Evolutionary conservation across 331 rosid species (phyloP).

Genomic region (Erythrophleum ivorense): DNA sequence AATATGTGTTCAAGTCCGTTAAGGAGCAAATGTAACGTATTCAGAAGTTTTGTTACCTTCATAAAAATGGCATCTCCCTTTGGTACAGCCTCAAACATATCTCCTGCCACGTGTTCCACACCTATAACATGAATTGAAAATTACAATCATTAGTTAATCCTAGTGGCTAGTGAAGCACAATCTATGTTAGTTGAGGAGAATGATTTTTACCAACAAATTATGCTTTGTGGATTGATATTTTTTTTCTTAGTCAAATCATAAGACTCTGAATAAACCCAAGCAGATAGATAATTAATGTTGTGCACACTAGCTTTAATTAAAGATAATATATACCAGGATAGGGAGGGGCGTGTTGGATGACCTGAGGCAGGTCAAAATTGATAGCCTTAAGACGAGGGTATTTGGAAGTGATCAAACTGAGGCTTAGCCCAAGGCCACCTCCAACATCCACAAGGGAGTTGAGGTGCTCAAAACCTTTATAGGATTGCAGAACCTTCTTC

Average conservation of each 20-base stretch:
- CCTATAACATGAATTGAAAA: not conserved
- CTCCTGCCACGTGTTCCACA: conserved; percentile 15
- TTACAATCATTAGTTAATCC: not conserved
- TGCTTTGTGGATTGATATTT: too few relatives aligned
- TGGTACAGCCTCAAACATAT: conserved; percentile 22
- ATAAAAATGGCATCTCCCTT: conserved; percentile 32
- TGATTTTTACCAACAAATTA: too few relatives aligned
- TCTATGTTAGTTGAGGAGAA: too few relatives aligned
- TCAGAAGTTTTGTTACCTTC: not conserved
- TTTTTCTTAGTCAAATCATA: too few relatives aligned
- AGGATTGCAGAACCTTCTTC: conserved; percentile 37
- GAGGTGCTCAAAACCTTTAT: conserved; percentile 36
- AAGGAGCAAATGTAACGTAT: too few relatives aligned
- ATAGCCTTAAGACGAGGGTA: conserved; percentile 38
- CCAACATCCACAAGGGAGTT: conserved; percentile 43
- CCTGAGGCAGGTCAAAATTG: conserved; percentile 46
- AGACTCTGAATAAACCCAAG: too few relatives aligned
- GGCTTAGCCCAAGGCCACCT: conserved; percentile 40
- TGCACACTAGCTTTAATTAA: too few relatives aligned
- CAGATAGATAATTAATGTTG: too few relatives aligned
- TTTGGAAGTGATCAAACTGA: conserved; percentile 38
- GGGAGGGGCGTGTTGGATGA: conserved; percentile 38
- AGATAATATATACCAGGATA: conserved; percentile 35
- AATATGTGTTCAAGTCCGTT: too few relatives aligned
- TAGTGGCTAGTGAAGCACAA: too few relatives aligned